Base-by-base conservation (phyloP, 495 filamentous ascomycete species). In the Penicillium pancosmium region DNA sequence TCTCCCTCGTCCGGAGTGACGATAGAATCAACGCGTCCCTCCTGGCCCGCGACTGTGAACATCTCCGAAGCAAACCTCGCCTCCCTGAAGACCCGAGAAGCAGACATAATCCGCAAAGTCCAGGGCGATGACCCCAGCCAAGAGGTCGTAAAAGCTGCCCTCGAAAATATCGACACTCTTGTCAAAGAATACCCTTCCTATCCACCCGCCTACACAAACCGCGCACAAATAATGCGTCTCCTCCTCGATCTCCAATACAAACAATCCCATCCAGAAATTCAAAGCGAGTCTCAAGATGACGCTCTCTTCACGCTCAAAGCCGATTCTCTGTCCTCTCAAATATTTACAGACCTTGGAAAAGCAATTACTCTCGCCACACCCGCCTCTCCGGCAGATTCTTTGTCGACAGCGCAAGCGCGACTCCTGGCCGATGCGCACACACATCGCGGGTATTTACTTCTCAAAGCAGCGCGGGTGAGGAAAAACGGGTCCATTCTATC, bases 141-240 rank as follows among this genome's bases (percentile, higher is more conserved):
- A 34, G 64, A 68, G 41, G 60, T 44, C 5, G 57, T 79, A 34
- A 25, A 71, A 11, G 56, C 65, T 13, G 72, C 76, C 15, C 62
- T 80, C n/a, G 16, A 62, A 2, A 64, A 65, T 15, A 75, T 94
- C 4, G 76, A 78, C 18, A 56, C 70, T 9, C 72, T 95, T 1
- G 80, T 92, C 35, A 59, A 61, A 3, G 63, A 81, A 16, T 65
- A 87, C 50, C 90, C 88, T 2, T 73, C 72, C 7, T 95, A 94
- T 64, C 89, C 91, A 2, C 86, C 86, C 47, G 88, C 84, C 0
- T 84, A 85, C 59, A 88, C 88, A 59, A 96, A 96, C 68, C 81
- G 89, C 44, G 91, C 90, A 5, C 91, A 94, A 61, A 82, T 86
- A 13, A 62, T 85, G 0, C 80, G 91, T 6, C 74, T 89, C 55